A percentile compares a stretch with the other conserved stretches of the same genome.
Evolutionary conservation across 2,329 filamentous ascomycete genomes (phyloP).

Genomic region (Salinomyces thailandicus): DNA sequence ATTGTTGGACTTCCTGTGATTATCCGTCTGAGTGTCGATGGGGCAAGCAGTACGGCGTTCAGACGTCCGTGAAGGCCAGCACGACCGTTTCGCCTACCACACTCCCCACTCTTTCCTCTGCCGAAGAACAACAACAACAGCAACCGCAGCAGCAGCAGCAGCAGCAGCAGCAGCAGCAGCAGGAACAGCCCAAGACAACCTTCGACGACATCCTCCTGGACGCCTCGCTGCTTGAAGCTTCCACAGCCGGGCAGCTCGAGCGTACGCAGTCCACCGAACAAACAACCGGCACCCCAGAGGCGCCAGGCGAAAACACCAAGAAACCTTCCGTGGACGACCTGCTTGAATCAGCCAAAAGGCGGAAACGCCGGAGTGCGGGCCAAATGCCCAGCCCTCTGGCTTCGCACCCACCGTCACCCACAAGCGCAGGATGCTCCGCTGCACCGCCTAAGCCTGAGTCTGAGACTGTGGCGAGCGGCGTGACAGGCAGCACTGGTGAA

Average conservation of each 20-base stretch:
- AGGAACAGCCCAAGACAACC: conserved; percentile 12
- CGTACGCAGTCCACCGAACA: neutral
- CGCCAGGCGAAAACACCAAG: conserved; percentile 12
- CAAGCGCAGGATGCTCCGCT: neutral
- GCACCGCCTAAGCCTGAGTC: no score
- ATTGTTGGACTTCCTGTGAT: conserved; percentile 37
- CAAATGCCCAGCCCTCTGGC: conserved; percentile 17
- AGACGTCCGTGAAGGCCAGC: conserved; percentile 8
- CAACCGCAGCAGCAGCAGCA: conserved; percentile 6
- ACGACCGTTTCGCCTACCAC: conserved; percentile 2
- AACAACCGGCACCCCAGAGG: conserved; percentile 8
- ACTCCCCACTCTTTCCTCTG: neutral
- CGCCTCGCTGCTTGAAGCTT: neutral
- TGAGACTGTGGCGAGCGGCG: neutral
- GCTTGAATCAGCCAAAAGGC: conserved; percentile 17
- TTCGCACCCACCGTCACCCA: conserved; percentile 15
- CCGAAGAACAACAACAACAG: neutral
- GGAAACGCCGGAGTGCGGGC: conserved; percentile 18
- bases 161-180: conserved; percentile 2
- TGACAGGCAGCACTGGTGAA: neutral
- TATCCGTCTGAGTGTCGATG: conserved; percentile 39
- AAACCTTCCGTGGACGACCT: conserved; percentile 20
- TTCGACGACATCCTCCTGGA: conserved; percentile 21
- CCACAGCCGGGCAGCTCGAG: conserved; percentile 1
- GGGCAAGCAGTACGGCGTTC: conserved; percentile 25